Percentiles rank a stretch among this genome's conserved stretches.
phyloP scores from a whole-genome alignment of 2,329 filamentous ascomycete species.

The Ceratocystiopsis minuta region DNA sequence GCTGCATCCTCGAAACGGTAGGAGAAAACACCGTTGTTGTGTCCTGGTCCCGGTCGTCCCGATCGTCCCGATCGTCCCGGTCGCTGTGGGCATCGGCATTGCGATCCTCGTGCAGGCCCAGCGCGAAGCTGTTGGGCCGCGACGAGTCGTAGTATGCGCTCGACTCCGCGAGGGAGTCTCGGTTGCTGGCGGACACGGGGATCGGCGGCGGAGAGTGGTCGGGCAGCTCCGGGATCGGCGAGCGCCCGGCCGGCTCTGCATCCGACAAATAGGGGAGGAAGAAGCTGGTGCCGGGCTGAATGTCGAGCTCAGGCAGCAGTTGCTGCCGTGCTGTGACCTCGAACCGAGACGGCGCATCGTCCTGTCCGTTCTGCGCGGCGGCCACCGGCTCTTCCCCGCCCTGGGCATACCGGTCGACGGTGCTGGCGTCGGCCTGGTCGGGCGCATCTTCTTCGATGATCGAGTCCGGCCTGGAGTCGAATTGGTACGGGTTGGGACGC shows the following conservation, averaged over 20 bases:
- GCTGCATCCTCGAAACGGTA: constrained; percentile 23
- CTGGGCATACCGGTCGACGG: no score
- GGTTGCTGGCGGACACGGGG: constrained; percentile 14
- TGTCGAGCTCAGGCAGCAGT: constrained; percentile 32
- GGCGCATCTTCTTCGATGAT: constrained; percentile 9
- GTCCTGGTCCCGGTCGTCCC: no score
- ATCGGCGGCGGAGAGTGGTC: constrained; percentile 33
- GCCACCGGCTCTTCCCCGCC: no score
- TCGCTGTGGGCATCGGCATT: constrained; percentile 24
- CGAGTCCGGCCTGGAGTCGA: constrained; percentile 14
- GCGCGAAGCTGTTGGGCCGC: constrained; percentile 23
- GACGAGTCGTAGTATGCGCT: constrained; percentile 25
- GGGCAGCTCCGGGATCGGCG: constrained; percentile 18
- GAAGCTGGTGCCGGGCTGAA: constrained; percentile 25
- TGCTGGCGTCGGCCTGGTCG: constrained; percentile 10
- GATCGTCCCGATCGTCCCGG: no score
- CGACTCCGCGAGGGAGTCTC: constrained; percentile 14
- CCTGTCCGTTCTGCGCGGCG: constrained; percentile 11
- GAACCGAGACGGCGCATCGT: background rate
- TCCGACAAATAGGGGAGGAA: constrained; percentile 26
- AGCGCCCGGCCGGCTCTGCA: constrained; percentile 10
- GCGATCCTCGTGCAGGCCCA: constrained; percentile 16
- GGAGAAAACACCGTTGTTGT: no score
- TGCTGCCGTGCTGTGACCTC: constrained; percentile 12
- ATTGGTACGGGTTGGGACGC: constrained; percentile 3